A percentile compares a stretch with the other conserved stretches of the same genome.
These are phyloP conservation scores for Carnegiea gigantea DNA, from an alignment of 179 eudicot genomes.

Conservation along the genomic window DNA sequence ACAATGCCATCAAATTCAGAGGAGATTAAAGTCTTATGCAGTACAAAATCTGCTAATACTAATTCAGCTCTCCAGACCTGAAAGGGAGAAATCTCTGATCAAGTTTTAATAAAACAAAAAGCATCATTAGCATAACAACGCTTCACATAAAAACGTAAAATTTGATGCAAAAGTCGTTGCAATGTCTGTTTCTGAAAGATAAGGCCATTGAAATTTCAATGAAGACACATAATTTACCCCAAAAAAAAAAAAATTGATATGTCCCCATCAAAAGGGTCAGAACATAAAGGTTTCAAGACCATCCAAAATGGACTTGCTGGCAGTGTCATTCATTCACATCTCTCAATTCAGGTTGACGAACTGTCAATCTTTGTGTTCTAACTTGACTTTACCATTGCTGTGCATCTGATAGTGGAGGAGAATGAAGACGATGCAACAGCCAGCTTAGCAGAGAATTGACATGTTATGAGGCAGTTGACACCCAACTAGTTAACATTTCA, in stretches of 20 bases:
- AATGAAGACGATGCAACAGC: background rate
- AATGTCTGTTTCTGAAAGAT: background rate
- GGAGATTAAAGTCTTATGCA: constrained; percentile 67
- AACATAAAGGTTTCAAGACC: constrained; percentile 1
- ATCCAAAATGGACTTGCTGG: background rate
- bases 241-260: background rate
- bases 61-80: constrained; percentile 97
- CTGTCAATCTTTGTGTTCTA: background rate
- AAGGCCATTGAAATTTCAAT: background rate
- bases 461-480: background rate
- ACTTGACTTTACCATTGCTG: background rate
- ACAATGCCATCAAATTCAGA: constrained; percentile 53
- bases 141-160: background rate
- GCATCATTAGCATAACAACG: background rate
- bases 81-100: constrained; percentile 17
- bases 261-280: background rate
- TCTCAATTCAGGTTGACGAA: background rate
- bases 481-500: background rate
- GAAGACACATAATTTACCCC: background rate
- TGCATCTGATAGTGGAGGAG: background rate
- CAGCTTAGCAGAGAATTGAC: background rate
- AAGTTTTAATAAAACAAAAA: constrained; percentile 5
- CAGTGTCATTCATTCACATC: background rate
- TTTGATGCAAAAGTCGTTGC: background rate
- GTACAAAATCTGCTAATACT: constrained; percentile 74